These are phyloP conservation scores for Globomyces pollinis-pini DNA, from an alignment of 192 early-diverging fungal species.

Conservation along the genomic window DNA sequence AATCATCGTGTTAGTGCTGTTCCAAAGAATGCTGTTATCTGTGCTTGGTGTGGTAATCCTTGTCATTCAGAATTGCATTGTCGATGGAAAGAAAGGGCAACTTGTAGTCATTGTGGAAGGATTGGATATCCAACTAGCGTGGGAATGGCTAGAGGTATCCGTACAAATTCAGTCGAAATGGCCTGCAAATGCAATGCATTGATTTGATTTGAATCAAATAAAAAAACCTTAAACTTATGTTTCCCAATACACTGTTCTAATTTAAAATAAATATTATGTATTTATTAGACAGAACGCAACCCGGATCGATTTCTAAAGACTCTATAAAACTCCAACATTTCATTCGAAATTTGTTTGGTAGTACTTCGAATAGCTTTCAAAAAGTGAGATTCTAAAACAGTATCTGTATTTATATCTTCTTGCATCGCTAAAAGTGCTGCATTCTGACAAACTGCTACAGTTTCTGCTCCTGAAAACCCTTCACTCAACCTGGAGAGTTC, in stretches of 20 bases:
- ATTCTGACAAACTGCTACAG: slow-evolving; percentile 86
- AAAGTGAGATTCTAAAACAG: slow-evolving; percentile 52
- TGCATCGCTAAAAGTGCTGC: slow-evolving; percentile 89
- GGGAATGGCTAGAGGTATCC: no score
- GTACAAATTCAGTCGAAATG: no score
- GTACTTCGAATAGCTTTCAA: slow-evolving; percentile 47
- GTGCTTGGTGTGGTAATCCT: no score
- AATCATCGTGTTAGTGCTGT: no score
- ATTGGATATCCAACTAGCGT: no score
- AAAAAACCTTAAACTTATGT: background rate
- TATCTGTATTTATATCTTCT: slow-evolving; percentile 45
- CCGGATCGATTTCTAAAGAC: slow-evolving; percentile 49
- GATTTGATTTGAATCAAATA: no score
- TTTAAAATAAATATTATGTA: background rate
- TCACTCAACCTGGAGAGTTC: slow-evolving; percentile 63
- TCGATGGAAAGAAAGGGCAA: no score
- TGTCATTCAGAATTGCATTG: no score
- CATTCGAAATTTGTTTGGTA: slow-evolving; percentile 72
- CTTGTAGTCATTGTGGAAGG: no score
- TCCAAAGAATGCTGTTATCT: no score
- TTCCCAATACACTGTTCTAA: background rate
- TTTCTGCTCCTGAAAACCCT: slow-evolving; percentile 93
- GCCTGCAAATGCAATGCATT: no score
- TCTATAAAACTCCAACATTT: slow-evolving; percentile 88
- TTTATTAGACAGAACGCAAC: slow-evolving; percentile 24